Conservation (phyloP, 768 basidiomycete species). For the Boletellus ananas region DNA sequence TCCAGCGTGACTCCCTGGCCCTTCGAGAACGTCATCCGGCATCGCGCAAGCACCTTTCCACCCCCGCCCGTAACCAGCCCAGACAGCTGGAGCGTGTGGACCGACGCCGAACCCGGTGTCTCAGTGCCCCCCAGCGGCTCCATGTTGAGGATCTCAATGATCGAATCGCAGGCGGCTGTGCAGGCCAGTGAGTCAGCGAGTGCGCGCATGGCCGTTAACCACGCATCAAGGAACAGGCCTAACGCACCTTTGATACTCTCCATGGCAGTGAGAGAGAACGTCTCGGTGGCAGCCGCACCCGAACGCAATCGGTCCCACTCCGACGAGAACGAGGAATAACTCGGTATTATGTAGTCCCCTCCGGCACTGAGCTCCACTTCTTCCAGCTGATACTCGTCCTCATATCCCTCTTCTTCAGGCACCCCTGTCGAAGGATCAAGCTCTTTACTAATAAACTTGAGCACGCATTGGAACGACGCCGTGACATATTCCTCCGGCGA, state of each 20-base stretch:
- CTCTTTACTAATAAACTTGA: conserved; percentile 97
- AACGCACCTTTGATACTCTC: conserved; percentile 88
- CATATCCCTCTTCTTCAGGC: conserved; percentile 98
- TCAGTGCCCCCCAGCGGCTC: conserved; percentile 93
- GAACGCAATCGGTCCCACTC: conserved; percentile 93
- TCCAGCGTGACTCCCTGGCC: conserved; percentile 93
- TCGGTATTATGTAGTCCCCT: conserved; percentile 94
- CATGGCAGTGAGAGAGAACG: conserved; percentile 88
- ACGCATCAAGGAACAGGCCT: conserved; percentile 5
- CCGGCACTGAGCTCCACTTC: conserved; percentile 92
- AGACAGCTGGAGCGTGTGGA: conserved; percentile 92
- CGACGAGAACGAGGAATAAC: conserved; percentile 82
- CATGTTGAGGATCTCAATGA: conserved; percentile 96
- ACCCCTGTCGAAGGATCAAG: conserved; percentile 92
- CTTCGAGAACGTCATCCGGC: conserved; percentile 91
- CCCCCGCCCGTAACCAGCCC: conserved; percentile 89
- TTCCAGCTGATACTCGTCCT: conserved; percentile 97
- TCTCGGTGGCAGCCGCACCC: conserved; percentile 81
- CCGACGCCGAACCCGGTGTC: conserved; percentile 70
- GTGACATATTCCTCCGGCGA: conserved; percentile 71
- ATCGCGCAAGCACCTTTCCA: conserved; percentile 92
- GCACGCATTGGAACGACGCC: conserved; percentile 83
- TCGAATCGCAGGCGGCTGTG: conserved; percentile 91
- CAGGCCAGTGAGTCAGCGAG: conserved; percentile 15
- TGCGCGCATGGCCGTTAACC: conserved; percentile 5